Evolutionary conservation across 306 rosid genomes (phyloP), one percentile per base, ranked within the genome.

Genomic region (Castanea mollissima): DNA sequence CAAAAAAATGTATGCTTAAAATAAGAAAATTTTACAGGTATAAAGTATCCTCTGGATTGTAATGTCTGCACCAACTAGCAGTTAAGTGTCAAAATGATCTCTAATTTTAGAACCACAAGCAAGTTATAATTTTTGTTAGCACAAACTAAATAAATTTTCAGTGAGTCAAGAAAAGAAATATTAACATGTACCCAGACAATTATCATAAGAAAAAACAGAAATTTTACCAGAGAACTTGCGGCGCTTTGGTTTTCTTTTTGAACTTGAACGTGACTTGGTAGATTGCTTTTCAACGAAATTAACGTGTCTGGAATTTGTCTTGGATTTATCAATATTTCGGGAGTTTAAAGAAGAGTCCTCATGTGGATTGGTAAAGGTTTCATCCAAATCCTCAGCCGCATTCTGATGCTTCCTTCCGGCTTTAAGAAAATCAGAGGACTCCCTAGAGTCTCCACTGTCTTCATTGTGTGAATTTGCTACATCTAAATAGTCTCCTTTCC

Each of bases 141-240:
- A 16, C 44, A 69, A 41, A 57, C 4, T 27, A 52, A 55, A 27
- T 74, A 41, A 32, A 54, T 14, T 56, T 25, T 75, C 44, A 20
- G 34, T 23, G 9, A 73, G 46, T 52, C 46, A 49, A 69, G 68
- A 29, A 63, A 55, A 64, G 51, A 77, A 78, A 25, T 38, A 76
- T 55, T 44, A 74, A 80, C 18, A 69, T 51, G 76, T 2, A 71
- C 78, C 72, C 49, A 67, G 13, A 51, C 25, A 21, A 18, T 35
- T 68, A 7, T 49, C 51, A 38, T 51, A 18, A 73, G 71, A 35
- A 83, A 83, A 67, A 80, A 67, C 35, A 79, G 73, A 69, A 34
- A 67, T 52, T 12, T 82, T 83, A 90, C 97, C 97, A 65, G 97
- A 91, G 88, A 81, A 87, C 59, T 89, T 94, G 54, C 72, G 97